phyloP scores from a whole-genome alignment of 176 grass and related monocot genomes.

The Panicum miliaceum region DNA sequence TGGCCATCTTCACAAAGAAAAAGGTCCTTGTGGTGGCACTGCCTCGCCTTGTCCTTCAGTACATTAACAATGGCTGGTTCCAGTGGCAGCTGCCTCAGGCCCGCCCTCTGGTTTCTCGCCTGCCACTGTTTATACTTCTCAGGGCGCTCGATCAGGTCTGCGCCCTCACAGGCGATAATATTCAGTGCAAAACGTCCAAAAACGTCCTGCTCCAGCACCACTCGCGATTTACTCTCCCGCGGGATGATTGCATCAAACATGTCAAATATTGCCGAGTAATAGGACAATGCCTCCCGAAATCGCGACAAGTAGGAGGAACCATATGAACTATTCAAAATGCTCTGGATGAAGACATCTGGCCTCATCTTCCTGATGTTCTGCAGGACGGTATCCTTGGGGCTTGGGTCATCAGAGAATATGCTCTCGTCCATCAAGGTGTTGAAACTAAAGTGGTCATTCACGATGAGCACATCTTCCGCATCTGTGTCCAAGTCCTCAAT shows the following conservation, averaged over 20 bases:
- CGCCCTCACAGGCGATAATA: not conserved
- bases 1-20: slow-evolving; percentile 33
- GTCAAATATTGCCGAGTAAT: slow-evolving; percentile 34
- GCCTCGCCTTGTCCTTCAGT: slow-evolving; percentile 20
- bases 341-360: not conserved
- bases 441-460: slow-evolving; percentile 14
- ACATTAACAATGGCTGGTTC: not conserved
- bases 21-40: slow-evolving; percentile 46
- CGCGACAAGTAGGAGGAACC: not conserved
- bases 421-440: slow-evolving; percentile 43
- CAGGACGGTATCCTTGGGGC: not conserved
- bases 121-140: not conserved
- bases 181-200: not conserved
- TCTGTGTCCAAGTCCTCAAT: not conserved
- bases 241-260: slow-evolving; percentile 46
- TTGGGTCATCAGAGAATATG: not conserved
- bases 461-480: slow-evolving; percentile 41
- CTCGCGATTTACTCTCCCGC: not conserved
- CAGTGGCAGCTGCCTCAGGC: not conserved
- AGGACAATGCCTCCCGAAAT: not conserved
- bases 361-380: not conserved
- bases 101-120: not conserved
- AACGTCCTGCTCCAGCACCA: slow-evolving; percentile 20
- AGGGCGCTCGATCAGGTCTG: not conserved
- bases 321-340: not conserved